Conservation (phyloP, 2,329 filamentous ascomycete species). For the Colletotrichum acutatum region DNA sequence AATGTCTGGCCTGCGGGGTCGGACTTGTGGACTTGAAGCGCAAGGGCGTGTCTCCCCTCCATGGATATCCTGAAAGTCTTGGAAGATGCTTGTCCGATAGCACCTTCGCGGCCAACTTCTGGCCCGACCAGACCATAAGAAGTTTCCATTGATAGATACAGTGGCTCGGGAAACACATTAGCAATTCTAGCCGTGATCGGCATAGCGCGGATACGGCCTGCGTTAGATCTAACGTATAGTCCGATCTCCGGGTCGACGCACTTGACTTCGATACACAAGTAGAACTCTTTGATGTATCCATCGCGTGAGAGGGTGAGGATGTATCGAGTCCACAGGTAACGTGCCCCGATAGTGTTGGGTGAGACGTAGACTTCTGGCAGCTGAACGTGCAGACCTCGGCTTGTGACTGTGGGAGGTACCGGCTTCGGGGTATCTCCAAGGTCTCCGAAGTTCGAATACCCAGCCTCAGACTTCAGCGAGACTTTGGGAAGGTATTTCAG, state of each 20-base stretch:
- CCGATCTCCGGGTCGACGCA: not conserved
- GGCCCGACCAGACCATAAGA: not conserved
- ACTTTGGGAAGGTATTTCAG: not conserved
- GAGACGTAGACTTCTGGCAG: not conserved
- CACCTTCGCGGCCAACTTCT: too few relatives aligned
- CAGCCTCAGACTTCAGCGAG: not conserved
- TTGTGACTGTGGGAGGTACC: constrained; percentile 3
- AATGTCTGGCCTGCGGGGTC: not conserved
- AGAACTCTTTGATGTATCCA: not conserved
- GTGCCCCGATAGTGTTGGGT: not conserved
- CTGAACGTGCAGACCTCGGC: not conserved
- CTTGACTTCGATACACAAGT: not conserved
- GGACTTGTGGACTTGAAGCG: not conserved
- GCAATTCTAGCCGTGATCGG: not conserved
- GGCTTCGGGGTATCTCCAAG: too few relatives aligned
- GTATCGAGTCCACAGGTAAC: not conserved
- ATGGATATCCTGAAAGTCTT: not conserved
- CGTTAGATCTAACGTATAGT: not conserved
- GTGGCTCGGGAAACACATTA: not conserved
- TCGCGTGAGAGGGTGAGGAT: not conserved
- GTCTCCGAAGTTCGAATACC: not conserved
- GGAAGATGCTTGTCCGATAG: not conserved
- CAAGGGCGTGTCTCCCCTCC: not conserved
- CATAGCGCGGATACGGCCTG: not conserved
- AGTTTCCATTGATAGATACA: not conserved